Base-by-base conservation (phyloP, 225 moss, liverwort and hornwort genomes). In the Bryum argenteum region DNA sequence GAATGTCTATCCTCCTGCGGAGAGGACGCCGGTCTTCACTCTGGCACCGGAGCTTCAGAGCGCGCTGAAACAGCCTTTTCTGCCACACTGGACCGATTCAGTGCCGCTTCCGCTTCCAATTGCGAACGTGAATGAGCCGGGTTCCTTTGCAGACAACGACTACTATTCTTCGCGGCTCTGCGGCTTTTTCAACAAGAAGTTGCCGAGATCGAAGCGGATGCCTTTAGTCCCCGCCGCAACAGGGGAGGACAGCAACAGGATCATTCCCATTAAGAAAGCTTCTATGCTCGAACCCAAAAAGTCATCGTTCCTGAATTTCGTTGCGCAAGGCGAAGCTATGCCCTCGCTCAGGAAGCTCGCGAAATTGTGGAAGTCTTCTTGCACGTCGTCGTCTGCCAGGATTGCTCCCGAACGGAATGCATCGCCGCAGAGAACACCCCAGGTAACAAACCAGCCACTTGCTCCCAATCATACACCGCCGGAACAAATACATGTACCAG, bases 151-250 rank as follows among this genome's bases (percentile, higher is more conserved):
- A 14, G 58, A 67, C 39, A 70, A 63, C 12, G 73, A 73, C 10
- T 73, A 70, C 61, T 77, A 71, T 24, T 33, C 74, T 3, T 26
- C 73, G 1, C 73, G 62, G 10, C 42, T 83, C 47, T 83, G 83
- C 51, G 74, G 70, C 17, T 57, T 83, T 48, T 53, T 83, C 8
- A 9, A 56, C 22, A 77, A 20, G 44, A 77, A 67, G 4, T 9
- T 43, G 1, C 2, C 9, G 0, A 72, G 54, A 13, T 15, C 15
- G 14, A 66, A 33, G 18, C 38, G 52, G 57, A 67, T 61, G 11
- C 53, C 58, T 13, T 24, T 71, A 1, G 70, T 59, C 19, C 73
- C 44, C 3, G 54, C 18, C 14, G 42, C n/a, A 3, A 33, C 33
- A 1, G 43, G 22, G 50, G 67, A 71, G 0, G 57, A 51, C 20